Evolutionary conservation across 2,329 filamentous ascomycete species (phyloP).

Genomic region (Fusarium heterosporum): DNA sequence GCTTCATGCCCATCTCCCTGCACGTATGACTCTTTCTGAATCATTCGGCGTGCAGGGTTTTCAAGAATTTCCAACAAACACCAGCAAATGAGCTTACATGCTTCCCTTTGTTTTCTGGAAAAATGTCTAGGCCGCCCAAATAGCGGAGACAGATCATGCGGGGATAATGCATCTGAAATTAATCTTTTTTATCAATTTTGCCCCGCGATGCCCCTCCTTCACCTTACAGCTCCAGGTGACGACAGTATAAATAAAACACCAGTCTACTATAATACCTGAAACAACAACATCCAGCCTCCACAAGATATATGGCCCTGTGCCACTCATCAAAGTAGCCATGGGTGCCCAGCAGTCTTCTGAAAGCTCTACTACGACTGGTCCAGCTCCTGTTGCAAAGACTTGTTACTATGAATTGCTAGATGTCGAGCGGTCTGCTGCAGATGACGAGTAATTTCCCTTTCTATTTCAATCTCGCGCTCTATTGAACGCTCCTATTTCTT

Average conservation of each 20-base stretch:
- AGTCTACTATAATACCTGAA: not conserved
- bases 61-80: not conserved
- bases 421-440: slow-evolving; percentile 77
- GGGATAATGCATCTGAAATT: slow-evolving; percentile 14
- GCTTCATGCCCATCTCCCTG: not conserved
- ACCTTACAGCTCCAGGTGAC: slow-evolving; percentile 9
- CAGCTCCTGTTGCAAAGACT: slow-evolving; percentile 66
- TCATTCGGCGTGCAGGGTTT: slow-evolving; percentile 26
- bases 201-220: slow-evolving; percentile 40
- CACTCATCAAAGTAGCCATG: slow-evolving; percentile 52
- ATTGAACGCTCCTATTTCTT: not conserved
- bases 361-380: slow-evolving; percentile 51
- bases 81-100: slow-evolving; percentile 30
- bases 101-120: slow-evolving; percentile 23
- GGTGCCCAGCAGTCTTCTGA: slow-evolving; percentile 67
- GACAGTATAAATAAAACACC: slow-evolving; percentile 5
- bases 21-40: slow-evolving; percentile 33
- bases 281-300: not conserved
- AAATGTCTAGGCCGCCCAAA: slow-evolving; percentile 1
- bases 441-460: slow-evolving; percentile 75
- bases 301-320: not conserved
- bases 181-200: slow-evolving; percentile 13
- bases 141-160: slow-evolving; percentile 17
- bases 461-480: not conserved
- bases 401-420: slow-evolving; percentile 89